Conservation (phyloP, 768 basidiomycete genomes). For the Rhodotorula kratochvilovae region DNA sequence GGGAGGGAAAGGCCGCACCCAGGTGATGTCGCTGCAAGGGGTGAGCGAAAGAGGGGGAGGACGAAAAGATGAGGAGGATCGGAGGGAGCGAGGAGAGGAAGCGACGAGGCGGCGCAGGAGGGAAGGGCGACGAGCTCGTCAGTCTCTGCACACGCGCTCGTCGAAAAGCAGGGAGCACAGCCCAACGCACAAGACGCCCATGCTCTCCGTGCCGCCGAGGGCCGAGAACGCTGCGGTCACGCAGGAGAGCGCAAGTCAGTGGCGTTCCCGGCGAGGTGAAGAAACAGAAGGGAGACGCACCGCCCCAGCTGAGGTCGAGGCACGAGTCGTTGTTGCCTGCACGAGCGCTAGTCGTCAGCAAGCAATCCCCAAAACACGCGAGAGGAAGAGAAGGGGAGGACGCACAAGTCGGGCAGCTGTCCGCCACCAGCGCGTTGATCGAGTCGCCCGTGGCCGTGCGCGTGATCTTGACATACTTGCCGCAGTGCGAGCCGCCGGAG, state of each 20-base stretch:
- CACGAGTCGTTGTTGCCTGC: conserved; percentile 22
- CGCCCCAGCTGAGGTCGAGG: conserved; percentile 33
- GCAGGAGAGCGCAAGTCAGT: no score
- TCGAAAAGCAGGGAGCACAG: not conserved
- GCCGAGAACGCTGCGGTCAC: conserved; percentile 18
- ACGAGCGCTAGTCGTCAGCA: not conserved
- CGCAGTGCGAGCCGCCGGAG: conserved; percentile 37
- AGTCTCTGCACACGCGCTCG: no score
- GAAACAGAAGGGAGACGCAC: not conserved
- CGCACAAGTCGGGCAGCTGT: conserved; percentile 21
- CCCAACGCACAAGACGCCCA: conserved; percentile 26
- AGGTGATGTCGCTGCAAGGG: not conserved
- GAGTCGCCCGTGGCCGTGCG: conserved; percentile 27
- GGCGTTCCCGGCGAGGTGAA: no score
- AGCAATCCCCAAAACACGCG: no score
- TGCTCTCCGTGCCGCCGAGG: conserved; percentile 20
- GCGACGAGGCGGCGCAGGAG: no score
- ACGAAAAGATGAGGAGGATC: not conserved
- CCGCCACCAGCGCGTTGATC: conserved; percentile 33
- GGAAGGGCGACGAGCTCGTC: not conserved
- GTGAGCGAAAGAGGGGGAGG: not conserved
- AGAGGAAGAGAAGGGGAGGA: not conserved
- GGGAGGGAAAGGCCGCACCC: not conserved
- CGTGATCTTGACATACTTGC: conserved; percentile 33
- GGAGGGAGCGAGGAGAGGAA: no score